Base-by-base conservation (phyloP, 805 yeast species). In the Nakazawaea ambrosiae region DNA sequence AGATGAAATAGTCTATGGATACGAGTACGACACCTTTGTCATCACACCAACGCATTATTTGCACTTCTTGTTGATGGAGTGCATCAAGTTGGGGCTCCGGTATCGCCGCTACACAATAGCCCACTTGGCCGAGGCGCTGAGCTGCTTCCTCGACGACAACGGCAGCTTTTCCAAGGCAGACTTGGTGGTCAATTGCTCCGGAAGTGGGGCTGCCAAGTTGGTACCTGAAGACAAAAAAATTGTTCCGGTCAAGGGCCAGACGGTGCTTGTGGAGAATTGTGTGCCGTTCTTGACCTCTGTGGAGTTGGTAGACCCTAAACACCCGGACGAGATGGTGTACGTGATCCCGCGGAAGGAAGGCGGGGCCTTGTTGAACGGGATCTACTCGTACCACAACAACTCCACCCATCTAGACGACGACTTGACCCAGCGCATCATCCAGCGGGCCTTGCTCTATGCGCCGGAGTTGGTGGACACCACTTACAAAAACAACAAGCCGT, bases 301-400 rank as follows among this genome's bases (percentile, higher is more conserved):
- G 11, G 55, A 58, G 3, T 43, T 48, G 19, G 35, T 34, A 14
- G 53, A 51, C 4, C 44, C 52, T 1, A 51, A 51, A 1, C 48
- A 51, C 45, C 61, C 63, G 0, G 60, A 59, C 33, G 87, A 81
- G 46, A 50, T 60, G 31, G 57, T 78, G 22, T 79, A 80, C 49
- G 60, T 75, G 22, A 73, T 81, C 63, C 87, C 87, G n/a, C 57
- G 87, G 39, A 73, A 71, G 42, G 87, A 81, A 56, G 86, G 87
- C n/a, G 84, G 83, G 33, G 63, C 75, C 26, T 73, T 80, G 31
- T 65, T 80, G 41, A 87, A 86, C 4, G 88, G 87, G 0, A 54
- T 55, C 37, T 51, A 52, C 44, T 25, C 39, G 22, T 32, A 45
- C 11, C 47, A 51, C 25, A 45, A 48, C 39, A 36, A 41, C 5